Percentiles rank a stretch among this genome's conserved stretches.
These are phyloP conservation scores for Picochlorum sp. DNA, from an alignment of 139 green algal species.

Conservation along the genomic window DNA sequence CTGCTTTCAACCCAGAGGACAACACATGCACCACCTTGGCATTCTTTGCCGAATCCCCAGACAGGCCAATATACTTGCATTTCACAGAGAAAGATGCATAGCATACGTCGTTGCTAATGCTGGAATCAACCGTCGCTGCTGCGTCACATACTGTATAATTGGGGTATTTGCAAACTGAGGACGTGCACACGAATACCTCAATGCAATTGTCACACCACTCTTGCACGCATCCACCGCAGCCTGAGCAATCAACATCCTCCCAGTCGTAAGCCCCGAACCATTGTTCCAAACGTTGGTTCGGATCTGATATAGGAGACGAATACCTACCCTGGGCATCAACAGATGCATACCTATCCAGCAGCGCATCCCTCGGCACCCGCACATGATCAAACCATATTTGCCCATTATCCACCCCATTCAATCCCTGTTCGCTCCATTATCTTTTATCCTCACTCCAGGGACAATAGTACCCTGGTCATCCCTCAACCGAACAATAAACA, in stretches of 20 bases:
- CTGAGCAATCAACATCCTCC: slow-evolving; percentile 70
- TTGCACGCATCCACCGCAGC: slow-evolving; percentile 71
- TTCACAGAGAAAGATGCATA: slow-evolving; percentile 58
- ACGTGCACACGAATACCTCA: slow-evolving; percentile 60
- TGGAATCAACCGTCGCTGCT: slow-evolving; percentile 74
- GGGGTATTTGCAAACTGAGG: slow-evolving; percentile 65
- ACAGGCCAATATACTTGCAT: slow-evolving; percentile 48
- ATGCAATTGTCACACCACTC: slow-evolving; percentile 70
- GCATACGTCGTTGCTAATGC: slow-evolving; percentile 71
- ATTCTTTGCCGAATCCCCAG: slow-evolving; percentile 13
- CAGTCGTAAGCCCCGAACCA: slow-evolving; percentile 48
- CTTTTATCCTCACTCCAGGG: slow-evolving; percentile 12
- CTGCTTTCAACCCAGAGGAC: slow-evolving; percentile 73
- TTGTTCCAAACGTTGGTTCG: slow-evolving; percentile 71
- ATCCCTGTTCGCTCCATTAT: slow-evolving; percentile 30
- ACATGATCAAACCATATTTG: slow-evolving; percentile 73
- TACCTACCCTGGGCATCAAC: slow-evolving; percentile 33
- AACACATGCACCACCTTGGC: slow-evolving; percentile 76
- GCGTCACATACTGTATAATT: slow-evolving; percentile 79
- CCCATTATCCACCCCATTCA: slow-evolving; percentile 88
- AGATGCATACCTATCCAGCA: slow-evolving; percentile 57
- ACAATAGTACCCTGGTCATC: slow-evolving; percentile 46
- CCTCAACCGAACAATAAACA: slow-evolving; percentile 80
- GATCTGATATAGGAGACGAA: slow-evolving; percentile 47
- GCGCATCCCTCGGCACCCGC: slow-evolving; percentile 46